A percentile compares a stretch with the other conserved stretches of the same genome.
phyloP scores from a whole-genome alignment of 768 basidiomycete genomes.

The Clavaria fumosa region DNA sequence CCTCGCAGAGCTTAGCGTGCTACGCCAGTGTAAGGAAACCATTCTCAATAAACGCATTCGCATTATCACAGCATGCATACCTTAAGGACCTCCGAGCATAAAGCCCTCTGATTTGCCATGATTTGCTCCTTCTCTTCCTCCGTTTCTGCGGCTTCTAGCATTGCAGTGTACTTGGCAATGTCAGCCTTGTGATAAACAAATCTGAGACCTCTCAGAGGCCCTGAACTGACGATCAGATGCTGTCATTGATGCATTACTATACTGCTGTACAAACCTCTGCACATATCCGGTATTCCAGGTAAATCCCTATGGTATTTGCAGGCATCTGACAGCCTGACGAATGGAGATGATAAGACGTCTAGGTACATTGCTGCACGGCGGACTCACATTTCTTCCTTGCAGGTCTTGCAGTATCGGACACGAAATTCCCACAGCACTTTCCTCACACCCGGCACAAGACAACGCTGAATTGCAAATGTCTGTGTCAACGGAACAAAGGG shows the following conservation, averaged over 20 bases:
- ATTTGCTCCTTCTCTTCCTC: too few species aligned
- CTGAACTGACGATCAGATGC: background rate
- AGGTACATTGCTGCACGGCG: too few species aligned
- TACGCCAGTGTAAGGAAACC: too few species aligned
- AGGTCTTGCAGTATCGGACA: constrained; percentile 12
- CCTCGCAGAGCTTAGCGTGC: constrained; percentile 10
- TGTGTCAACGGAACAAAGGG: background rate
- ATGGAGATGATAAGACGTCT: too few species aligned
- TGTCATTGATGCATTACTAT: background rate
- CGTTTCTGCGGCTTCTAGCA: too few species aligned
- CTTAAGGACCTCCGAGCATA: too few species aligned
- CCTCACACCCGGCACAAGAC: constrained; percentile 6
- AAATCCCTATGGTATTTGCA: background rate
- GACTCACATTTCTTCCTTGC: constrained; percentile 9
- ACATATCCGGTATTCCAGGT: background rate
- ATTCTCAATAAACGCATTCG: too few species aligned
- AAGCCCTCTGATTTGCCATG: too few species aligned
- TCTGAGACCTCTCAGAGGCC: too few species aligned
- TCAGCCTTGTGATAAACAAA: too few species aligned
- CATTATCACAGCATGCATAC: too few species aligned
- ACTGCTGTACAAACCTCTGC: background rate
- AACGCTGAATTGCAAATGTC: constrained; percentile 4
- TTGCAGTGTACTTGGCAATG: too few species aligned
- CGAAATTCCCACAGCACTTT: constrained; percentile 9
- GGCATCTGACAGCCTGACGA: background rate